These are phyloP conservation scores for Mycena sp. DNA, from an alignment of 1,284 basidiomycete species.

Conservation along the genomic window DNA sequence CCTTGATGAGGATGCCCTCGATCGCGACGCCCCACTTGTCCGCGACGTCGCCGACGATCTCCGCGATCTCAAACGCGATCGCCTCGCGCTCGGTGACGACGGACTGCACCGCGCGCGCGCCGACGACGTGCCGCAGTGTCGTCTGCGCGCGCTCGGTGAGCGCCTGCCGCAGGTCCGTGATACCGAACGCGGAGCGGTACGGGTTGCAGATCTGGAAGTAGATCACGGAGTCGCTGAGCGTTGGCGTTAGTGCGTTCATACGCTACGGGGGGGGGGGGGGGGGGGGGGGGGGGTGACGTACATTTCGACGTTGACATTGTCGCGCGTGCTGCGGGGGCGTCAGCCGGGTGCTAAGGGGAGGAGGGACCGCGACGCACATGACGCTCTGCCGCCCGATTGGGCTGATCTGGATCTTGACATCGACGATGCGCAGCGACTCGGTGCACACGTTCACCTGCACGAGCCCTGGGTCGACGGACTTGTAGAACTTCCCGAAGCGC, in stretches of 20 bases:
- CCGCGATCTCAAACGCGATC: slow-evolving; percentile 95
- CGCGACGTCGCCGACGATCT: slow-evolving; percentile 90
- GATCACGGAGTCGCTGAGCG: slow-evolving; percentile 83
- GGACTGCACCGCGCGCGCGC: slow-evolving; percentile 86
- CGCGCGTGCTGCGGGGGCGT: slow-evolving; percentile 64
- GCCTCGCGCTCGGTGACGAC: slow-evolving; percentile 96
- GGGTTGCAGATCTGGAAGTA: slow-evolving; percentile 91
- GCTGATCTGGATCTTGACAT: slow-evolving; percentile 95
- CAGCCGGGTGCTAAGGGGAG: slow-evolving; percentile 2
- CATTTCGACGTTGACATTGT: slow-evolving; percentile 92
- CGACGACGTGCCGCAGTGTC: slow-evolving; percentile 94
- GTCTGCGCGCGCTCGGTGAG: slow-evolving; percentile 96
- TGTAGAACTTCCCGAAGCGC: slow-evolving; percentile 95
- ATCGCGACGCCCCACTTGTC: slow-evolving; percentile 96
- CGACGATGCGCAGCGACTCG: slow-evolving; percentile 84
- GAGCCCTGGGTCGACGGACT: slow-evolving; percentile 93
- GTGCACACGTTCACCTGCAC: slow-evolving; percentile 95
- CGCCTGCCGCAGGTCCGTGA: slow-evolving; percentile 88
- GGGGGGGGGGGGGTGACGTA: too few relatives aligned
- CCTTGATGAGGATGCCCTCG: slow-evolving; percentile 94
- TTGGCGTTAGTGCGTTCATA: slow-evolving; percentile 19
- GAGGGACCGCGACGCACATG: slow-evolving; percentile 54
- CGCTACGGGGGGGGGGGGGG: not conserved
- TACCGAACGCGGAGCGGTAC: slow-evolving; percentile 93
- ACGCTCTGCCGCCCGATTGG: slow-evolving; percentile 88